Evolutionary conservation across 345 rosid genomes (phyloP), one percentile per base, ranked within the genome.

Genomic region (Adansonia digitata): DNA sequence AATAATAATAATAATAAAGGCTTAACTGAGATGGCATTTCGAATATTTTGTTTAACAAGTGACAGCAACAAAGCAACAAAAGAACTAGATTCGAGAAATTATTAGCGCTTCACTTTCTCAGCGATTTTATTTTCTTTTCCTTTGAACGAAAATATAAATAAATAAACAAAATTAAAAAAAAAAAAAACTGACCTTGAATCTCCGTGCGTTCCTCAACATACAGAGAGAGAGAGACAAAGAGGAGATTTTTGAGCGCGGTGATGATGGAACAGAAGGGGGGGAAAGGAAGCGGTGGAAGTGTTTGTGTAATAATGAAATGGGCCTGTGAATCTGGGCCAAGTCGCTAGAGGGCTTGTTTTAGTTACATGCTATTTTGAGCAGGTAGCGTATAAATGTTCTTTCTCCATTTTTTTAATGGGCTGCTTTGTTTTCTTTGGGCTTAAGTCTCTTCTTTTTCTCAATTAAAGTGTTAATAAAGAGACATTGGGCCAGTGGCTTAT

Each of bases 241-340:
- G 55, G 60, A 60, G 71, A 31, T 8, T 56, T 10, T 56, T 59
- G 34, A 45, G 71, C 74, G 45, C 45, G 34, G 40, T 72, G 75
- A 53, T 72, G 75, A 53, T 69, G 39, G 75, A 72, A 72, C 3
- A 8, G 65, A 56, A 8, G 65, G 40, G 6, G 61, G 22, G 14
- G 1, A 49, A 55, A 51, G 40, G 9, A 31, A 42, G 22, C 5
- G 18, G n/a, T n/a, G n/a, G n/a, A 42, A 42, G 46, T 13, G 60
- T 27, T 65, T 71, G 43, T 18, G 45, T 64, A 43, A 57, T 37
- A 75, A 46, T 52, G n/a, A 15, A 20, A 65, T 43, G 73, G 75
- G 71, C 83, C 79, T 72, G 74, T 51, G 73, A 76, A 67, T 77
- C 72, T 73, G 83, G 83, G 80, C 83, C 79, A 75, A n/a, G n/a